Percentiles rank a stretch among this genome's conserved stretches.
Conservation (phyloP, 441 rosid genomes). For the Gossypium laxum region DNA sequence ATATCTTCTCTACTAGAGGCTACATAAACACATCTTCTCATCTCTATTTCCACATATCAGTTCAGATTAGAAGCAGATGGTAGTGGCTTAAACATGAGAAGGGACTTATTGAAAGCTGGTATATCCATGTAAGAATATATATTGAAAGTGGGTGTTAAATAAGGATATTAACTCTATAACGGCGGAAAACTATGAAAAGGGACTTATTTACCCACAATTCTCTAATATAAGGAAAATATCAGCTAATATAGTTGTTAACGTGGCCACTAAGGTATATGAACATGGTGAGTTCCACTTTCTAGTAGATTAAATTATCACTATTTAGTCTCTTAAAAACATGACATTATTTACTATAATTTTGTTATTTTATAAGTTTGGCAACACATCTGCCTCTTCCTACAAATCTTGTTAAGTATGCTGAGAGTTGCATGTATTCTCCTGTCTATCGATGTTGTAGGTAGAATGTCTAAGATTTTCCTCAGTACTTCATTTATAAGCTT, state of each 20-base stretch:
- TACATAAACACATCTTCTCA: no score
- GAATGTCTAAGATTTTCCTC: background rate
- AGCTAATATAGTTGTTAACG: constrained; percentile 52
- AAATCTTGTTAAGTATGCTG: constrained; percentile 45
- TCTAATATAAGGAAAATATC: constrained; percentile 48
- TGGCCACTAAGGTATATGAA: constrained; percentile 56
- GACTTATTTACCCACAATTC: constrained; percentile 52
- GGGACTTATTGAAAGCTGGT: no score
- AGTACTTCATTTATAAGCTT: background rate
- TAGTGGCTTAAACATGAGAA: no score
- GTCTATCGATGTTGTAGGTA: constrained; percentile 43
- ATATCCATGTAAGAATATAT: no score
- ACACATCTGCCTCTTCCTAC: constrained; percentile 48
- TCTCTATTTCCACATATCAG: no score
- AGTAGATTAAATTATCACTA: no score
- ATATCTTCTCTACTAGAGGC: no score
- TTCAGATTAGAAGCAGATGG: no score
- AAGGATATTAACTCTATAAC: no score
- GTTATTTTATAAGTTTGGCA: constrained; percentile 38
- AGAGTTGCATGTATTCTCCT: constrained; percentile 63
- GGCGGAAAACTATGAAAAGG: constrained; percentile 39
- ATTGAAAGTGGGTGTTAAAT: no score
- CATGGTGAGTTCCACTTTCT: constrained; percentile 30
- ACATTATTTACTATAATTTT: no score
- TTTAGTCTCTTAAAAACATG: no score